Evolutionary conservation across 2,329 filamentous ascomycete genomes (phyloP).

Genomic region (Fragosphaeria purpurea): DNA sequence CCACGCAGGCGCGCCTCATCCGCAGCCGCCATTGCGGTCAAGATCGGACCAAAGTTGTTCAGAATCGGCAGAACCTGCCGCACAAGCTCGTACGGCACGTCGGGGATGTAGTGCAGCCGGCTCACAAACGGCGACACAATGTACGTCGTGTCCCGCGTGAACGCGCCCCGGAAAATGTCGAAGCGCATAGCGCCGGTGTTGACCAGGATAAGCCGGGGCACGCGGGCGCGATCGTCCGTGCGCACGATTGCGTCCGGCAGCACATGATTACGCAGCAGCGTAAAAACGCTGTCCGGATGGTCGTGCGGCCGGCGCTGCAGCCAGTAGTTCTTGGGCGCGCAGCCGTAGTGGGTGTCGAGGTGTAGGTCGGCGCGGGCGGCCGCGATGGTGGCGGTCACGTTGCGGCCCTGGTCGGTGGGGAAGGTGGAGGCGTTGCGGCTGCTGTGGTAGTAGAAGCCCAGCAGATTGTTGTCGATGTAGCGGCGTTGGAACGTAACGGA

Average conservation of each 20-base stretch:
- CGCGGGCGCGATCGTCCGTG: slow-evolving; percentile 28
- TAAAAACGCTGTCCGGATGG: slow-evolving; percentile 64
- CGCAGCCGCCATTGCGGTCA: slow-evolving; percentile 16
- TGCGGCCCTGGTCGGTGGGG: slow-evolving; percentile 61
- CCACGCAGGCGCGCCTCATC: background rate
- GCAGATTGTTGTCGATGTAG: slow-evolving; percentile 92
- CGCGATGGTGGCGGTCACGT: slow-evolving; percentile 60
- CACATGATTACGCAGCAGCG: slow-evolving; percentile 66
- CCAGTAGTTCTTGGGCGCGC: slow-evolving; percentile 72
- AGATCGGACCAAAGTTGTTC: slow-evolving; percentile 44
- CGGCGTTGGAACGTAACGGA: slow-evolving; percentile 54
- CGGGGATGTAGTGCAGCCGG: slow-evolving; percentile 62
- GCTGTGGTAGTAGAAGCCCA: slow-evolving; percentile 73
- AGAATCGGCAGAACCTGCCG: slow-evolving; percentile 54
- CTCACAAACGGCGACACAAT: slow-evolving; percentile 83
- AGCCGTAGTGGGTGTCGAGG: slow-evolving; percentile 70
- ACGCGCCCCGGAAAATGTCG: slow-evolving; percentile 86
- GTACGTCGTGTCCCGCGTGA: slow-evolving; percentile 79
- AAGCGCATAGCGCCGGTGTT: slow-evolving; percentile 93
- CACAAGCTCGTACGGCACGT: slow-evolving; percentile 72
- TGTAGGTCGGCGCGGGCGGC: slow-evolving; percentile 58
- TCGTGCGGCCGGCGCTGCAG: slow-evolving; percentile 70
- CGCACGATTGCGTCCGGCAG: slow-evolving; percentile 58
- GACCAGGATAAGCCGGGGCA: slow-evolving; percentile 61
- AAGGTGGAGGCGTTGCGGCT: slow-evolving; percentile 63